A percentile compares a stretch with the other conserved stretches of the same genome.
These are phyloP conservation scores for Leccinum ochraceum DNA, from an alignment of 768 basidiomycete species.

Conservation along the genomic window DNA sequence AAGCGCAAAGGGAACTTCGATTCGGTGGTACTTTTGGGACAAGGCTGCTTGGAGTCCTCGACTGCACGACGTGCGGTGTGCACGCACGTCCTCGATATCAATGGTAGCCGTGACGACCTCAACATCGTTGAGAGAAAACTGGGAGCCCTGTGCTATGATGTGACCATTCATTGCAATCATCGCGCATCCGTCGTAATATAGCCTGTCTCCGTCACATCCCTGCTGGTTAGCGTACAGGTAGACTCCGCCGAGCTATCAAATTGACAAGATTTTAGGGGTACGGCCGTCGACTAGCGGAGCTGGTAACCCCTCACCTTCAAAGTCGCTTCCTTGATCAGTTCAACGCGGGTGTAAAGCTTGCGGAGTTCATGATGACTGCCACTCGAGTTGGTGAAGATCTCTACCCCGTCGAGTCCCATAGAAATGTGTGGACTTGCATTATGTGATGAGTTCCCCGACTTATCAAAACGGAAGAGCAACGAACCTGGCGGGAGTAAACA, in stretches of 20 bases:
- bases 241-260: conserved; percentile 81
- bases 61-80: conserved; percentile 82
- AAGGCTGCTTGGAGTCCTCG: conserved; percentile 87
- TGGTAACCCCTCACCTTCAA: conserved; percentile 60
- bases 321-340: conserved; percentile 96
- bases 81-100: conserved; percentile 95
- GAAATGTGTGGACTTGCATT: conserved; percentile 83
- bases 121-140: conserved; percentile 94
- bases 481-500: conserved; percentile 95
- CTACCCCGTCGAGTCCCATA: conserved; percentile 98
- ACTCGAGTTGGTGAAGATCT: conserved; percentile 98
- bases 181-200: conserved; percentile 97
- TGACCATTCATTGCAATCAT: conserved; percentile 95
- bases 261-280: not conserved
- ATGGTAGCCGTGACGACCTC: conserved; percentile 96
- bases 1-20: conserved; percentile 79
- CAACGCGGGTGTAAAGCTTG: conserved; percentile 89
- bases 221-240: conserved; percentile 99
- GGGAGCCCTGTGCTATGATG: conserved; percentile 92
- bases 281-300: not conserved
- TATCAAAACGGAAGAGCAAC: not conserved
- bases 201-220: conserved; percentile 96
- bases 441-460: conserved; percentile 1
- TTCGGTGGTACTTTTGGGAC: conserved; percentile 73
- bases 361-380: conserved; percentile 98